phyloP scores from a whole-genome alignment of 768 basidiomycete genomes.

The Megacollybia marginata region DNA sequence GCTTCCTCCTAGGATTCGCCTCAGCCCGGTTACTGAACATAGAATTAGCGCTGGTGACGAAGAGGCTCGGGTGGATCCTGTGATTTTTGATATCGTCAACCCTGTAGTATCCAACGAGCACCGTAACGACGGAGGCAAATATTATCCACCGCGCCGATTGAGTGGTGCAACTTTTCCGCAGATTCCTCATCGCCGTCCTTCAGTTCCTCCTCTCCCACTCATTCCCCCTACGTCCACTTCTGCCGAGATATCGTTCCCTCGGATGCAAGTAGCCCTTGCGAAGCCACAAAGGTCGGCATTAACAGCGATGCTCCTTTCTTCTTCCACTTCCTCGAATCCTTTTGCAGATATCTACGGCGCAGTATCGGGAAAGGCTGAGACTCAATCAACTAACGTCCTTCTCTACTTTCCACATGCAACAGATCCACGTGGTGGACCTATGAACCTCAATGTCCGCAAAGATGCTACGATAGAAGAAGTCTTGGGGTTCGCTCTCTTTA shows the following conservation, averaged over 20 bases:
- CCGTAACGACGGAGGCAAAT: neutral
- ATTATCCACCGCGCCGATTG: constrained; percentile 7
- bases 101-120: neutral
- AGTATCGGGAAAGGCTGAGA: constrained; percentile 69
- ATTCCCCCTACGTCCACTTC: constrained; percentile 15
- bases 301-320: constrained; percentile 66
- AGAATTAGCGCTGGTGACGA: neutral
- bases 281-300: constrained; percentile 54
- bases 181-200: constrained; percentile 1
- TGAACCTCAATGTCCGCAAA: constrained; percentile 71
- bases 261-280: constrained; percentile 38
- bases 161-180: neutral
- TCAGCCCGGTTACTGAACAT: neutral
- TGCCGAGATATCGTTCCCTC: constrained; percentile 35
- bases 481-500: constrained; percentile 87
- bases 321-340: constrained; percentile 67
- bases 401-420: constrained; percentile 83
- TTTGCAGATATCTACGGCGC: constrained; percentile 84
- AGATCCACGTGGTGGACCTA: constrained; percentile 50
- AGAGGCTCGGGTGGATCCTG: neutral
- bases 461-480: constrained; percentile 95
- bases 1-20: neutral
- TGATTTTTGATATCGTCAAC: neutral
- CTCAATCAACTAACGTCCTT: constrained; percentile 55
- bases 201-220: constrained; percentile 6